Conservation (phyloP, 345 rosid species). For the Passiflora organensis region DNA sequence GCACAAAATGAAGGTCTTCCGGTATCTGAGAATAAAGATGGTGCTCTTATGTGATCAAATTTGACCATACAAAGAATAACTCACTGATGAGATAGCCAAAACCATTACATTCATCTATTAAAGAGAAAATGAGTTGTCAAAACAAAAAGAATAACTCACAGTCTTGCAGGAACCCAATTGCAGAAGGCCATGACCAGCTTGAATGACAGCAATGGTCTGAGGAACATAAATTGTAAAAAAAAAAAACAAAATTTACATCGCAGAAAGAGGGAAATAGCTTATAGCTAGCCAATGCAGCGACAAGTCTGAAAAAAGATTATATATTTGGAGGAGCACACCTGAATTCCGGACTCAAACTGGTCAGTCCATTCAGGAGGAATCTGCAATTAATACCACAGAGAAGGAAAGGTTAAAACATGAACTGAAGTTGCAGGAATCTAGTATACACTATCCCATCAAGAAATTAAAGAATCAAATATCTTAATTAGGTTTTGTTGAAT, state of each 20-base stretch:
- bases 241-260: background rate
- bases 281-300: too few species aligned
- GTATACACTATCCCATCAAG: slow-evolving; percentile 4
- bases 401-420: slow-evolving; percentile 24
- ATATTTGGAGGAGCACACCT: slow-evolving; percentile 41
- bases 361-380: slow-evolving; percentile 98
- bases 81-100: background rate
- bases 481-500: slow-evolving; percentile 26
- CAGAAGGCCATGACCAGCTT: slow-evolving; percentile 97
- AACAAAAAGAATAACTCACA: slow-evolving; percentile 39
- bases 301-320: background rate
- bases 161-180: slow-evolving; percentile 95
- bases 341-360: slow-evolving; percentile 98
- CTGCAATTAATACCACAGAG: slow-evolving; percentile 49
- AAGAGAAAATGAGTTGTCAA: background rate
- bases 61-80: background rate
- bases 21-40: slow-evolving; percentile 44
- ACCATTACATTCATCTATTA: too few species aligned
- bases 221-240: slow-evolving; percentile 9
- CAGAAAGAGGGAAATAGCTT: background rate
- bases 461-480: too few species aligned
- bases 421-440: slow-evolving; percentile 22
- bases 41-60: slow-evolving; percentile 4
- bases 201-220: slow-evolving; percentile 98
- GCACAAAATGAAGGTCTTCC: slow-evolving; percentile 98